Conservation (phyloP, 78 protist species). For the Mantamonas sphyraenae region DNA sequence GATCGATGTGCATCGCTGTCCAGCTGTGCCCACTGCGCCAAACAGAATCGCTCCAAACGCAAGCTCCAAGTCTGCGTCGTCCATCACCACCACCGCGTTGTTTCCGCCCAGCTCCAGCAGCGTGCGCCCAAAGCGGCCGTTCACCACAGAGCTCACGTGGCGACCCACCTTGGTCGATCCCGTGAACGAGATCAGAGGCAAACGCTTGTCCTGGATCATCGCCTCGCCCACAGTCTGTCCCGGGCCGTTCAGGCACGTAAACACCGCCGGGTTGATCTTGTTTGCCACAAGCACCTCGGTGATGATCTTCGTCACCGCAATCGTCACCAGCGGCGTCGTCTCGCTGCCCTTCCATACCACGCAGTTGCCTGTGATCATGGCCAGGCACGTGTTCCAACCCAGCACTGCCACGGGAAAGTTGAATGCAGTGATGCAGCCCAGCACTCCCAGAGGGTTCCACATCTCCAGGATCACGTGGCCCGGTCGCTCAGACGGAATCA, state of each 20-base stretch:
- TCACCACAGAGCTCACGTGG: slow-evolving; percentile 43
- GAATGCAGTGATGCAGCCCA: slow-evolving; percentile 87
- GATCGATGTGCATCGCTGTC: slow-evolving; percentile 83
- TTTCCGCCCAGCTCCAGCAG: slow-evolving; percentile 87
- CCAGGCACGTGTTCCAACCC: slow-evolving; percentile 81
- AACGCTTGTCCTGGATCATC: slow-evolving; percentile 48
- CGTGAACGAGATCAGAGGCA: slow-evolving; percentile 80
- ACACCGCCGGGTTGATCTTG: slow-evolving; percentile 47
- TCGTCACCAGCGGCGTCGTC: slow-evolving; percentile 46
- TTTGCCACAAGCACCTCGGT: slow-evolving; percentile 58
- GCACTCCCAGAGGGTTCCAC: slow-evolving; percentile 85
- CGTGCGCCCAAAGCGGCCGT: slow-evolving; percentile 63
- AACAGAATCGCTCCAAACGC: slow-evolving; percentile 59
- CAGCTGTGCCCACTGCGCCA: slow-evolving; percentile 85
- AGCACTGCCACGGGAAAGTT: slow-evolving; percentile 88
- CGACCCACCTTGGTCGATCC: slow-evolving; percentile 69
- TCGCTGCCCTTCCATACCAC: slow-evolving; percentile 81
- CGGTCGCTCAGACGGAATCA: slow-evolving; percentile 79
- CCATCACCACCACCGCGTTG: slow-evolving; percentile 74
- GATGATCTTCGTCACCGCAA: slow-evolving; percentile 67
- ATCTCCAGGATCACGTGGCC: slow-evolving; percentile 65
- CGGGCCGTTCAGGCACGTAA: slow-evolving; percentile 44
- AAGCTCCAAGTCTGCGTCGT: slow-evolving; percentile 74
- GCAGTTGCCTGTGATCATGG: slow-evolving; percentile 37
- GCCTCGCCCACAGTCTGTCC: slow-evolving; percentile 51